Percentiles rank a stretch among this genome's conserved stretches.
Conservation (phyloP, 768 basidiomycete species). For the Sarcomyxa edulis region DNA sequence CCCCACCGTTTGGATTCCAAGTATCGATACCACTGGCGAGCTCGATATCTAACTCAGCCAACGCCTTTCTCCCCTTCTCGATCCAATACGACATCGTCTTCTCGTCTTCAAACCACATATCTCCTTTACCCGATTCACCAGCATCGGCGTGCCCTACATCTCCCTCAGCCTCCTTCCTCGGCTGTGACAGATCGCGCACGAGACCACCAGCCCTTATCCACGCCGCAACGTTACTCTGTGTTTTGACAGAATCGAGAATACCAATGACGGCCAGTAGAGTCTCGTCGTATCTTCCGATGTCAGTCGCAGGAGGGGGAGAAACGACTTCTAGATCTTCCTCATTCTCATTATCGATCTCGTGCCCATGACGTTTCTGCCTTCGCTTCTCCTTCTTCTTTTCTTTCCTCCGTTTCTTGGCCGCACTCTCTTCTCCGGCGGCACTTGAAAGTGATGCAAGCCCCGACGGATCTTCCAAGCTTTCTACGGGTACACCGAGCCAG, state of each 20-base stretch:
- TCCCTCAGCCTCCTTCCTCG: not conserved
- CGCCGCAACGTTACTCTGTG: conserved; percentile 57
- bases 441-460: too few relatives aligned
- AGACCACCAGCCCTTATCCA: conserved; percentile 63
- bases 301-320: too few relatives aligned
- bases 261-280: conserved; percentile 65
- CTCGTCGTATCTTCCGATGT: conserved; percentile 37
- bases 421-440: conserved; percentile 1
- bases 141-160: conserved; percentile 4
- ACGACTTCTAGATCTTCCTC: too few relatives aligned
- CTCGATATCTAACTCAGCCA: conserved; percentile 43
- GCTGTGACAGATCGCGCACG: not conserved
- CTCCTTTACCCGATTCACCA: conserved; percentile 12
- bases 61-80: conserved; percentile 40
- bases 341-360: too few relatives aligned
- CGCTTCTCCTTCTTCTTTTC: conserved; percentile 9
- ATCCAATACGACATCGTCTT: conserved; percentile 45
- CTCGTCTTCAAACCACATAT: conserved; percentile 51
- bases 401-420: conserved; percentile 14
- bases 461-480: too few relatives aligned
- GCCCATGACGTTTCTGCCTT: not conserved
- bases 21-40: conserved; percentile 38
- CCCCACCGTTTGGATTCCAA: too few relatives aligned
- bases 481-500: conserved; percentile 7
- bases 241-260: conserved; percentile 52